Evolutionary conservation across 73 alveolate genomes (phyloP).

Genomic region (Tetrahymena thermophila): DNA sequence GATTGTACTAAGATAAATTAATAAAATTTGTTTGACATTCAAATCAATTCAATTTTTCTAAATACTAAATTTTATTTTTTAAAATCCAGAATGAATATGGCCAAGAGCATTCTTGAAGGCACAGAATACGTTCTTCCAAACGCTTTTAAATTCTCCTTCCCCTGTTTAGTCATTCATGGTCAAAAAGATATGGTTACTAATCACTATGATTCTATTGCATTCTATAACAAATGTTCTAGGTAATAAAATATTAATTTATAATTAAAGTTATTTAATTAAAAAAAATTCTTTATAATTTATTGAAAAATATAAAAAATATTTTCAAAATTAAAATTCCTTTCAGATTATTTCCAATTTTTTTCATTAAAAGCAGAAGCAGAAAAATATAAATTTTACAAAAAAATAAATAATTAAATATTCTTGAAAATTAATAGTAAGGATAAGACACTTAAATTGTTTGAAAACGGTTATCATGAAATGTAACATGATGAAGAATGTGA

Average conservation of each 20-base stretch:
- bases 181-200: conserved; percentile 44
- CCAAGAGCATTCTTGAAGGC: conserved; percentile 13
- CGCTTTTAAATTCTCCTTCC: conserved; percentile 19
- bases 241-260: not conserved
- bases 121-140: not conserved
- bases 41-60: not conserved
- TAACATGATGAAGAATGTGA: conserved; percentile 49
- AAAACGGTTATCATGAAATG: conserved; percentile 43
- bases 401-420: not conserved
- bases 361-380: too few species aligned
- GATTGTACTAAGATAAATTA: not conserved
- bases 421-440: not conserved
- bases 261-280: too few species aligned
- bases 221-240: conserved; percentile 45
- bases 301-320: too few species aligned
- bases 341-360: too few species aligned
- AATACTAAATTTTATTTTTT: not conserved
- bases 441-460: conserved; percentile 31
- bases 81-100: conserved; percentile 24
- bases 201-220: conserved; percentile 31
- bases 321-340: too few species aligned
- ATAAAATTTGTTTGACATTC: not conserved
- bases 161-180: conserved; percentile 52
- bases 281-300: too few species aligned
- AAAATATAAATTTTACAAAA: not conserved